These are phyloP conservation scores for Fonsecaea multimorphosa DNA, from an alignment of 2,329 filamentous ascomycete genomes.

Conservation along the genomic window DNA sequence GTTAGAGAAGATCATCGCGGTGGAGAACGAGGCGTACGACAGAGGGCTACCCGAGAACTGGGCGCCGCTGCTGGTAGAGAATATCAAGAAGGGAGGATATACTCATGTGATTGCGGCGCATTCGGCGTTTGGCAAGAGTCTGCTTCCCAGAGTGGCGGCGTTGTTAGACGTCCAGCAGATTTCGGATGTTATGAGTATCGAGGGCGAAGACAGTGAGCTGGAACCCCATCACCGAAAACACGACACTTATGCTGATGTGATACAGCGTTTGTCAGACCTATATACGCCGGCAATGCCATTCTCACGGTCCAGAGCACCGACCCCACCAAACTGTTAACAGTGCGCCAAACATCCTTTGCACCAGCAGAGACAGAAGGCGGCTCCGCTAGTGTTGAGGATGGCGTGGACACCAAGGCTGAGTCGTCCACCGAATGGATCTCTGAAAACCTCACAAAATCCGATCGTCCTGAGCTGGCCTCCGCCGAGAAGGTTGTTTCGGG, in stretches of 20 bases:
- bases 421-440: constrained; percentile 85
- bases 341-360: constrained; percentile 90
- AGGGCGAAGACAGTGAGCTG: constrained; percentile 77
- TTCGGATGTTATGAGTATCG: constrained; percentile 85
- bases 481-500: constrained; percentile 89
- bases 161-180: constrained; percentile 91
- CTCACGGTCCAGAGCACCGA: constrained; percentile 92
- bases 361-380: constrained; percentile 72
- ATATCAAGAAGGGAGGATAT: constrained; percentile 93
- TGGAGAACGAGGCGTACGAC: constrained; percentile 90
- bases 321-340: constrained; percentile 83
- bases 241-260: constrained; percentile 28
- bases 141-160: constrained; percentile 89
- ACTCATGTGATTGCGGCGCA: constrained; percentile 90
- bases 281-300: constrained; percentile 97
- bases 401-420: constrained; percentile 79
- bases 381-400: constrained; percentile 77
- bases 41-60: constrained; percentile 95
- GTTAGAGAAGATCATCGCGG: constrained; percentile 85
- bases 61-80: constrained; percentile 90
- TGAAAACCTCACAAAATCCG: constrained; percentile 89
- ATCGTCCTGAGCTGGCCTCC: constrained; percentile 91
- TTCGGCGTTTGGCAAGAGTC: constrained; percentile 94
- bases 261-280: constrained; percentile 84
- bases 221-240: neutral